Conservation (phyloP, 495 filamentous ascomycete genomes). For the Podospora anserina region DNA sequence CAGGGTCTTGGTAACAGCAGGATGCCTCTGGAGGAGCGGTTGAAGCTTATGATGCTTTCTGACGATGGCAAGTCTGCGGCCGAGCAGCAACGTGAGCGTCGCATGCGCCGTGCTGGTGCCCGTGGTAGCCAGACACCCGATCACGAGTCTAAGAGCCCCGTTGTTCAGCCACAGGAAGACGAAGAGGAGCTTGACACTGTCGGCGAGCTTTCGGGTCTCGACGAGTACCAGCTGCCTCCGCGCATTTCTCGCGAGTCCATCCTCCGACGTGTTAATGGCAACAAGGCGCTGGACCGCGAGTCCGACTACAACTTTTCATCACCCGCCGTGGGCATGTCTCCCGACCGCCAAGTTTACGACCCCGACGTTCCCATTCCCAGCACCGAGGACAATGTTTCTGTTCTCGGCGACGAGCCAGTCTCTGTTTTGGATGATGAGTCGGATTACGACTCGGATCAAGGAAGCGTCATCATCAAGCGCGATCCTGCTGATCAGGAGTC, state of each 20-base stretch:
- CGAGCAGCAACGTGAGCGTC: conserved; percentile 59
- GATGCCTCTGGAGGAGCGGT: conserved; percentile 77
- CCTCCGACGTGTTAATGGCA: conserved; percentile 77
- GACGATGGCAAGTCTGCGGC: conserved; percentile 54
- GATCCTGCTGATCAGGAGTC: conserved; percentile 59
- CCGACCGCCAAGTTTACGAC: conserved; percentile 58
- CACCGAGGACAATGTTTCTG: conserved; percentile 49
- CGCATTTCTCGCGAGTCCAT: conserved; percentile 93
- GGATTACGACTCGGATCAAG: conserved; percentile 46
- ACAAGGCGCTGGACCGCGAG: conserved; percentile 54
- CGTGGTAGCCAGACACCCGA: conserved; percentile 51
- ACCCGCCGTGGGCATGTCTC: conserved; percentile 50
- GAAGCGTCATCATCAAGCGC: conserved; percentile 65
- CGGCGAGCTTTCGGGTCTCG: conserved; percentile 52
- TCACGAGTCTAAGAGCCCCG: conserved; percentile 41
- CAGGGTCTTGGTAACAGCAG: conserved; percentile 62
- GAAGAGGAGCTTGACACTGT: conserved; percentile 46
- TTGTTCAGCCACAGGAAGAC: conserved; percentile 35
- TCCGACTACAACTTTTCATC: conserved; percentile 64
- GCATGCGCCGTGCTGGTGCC: conserved; percentile 54
- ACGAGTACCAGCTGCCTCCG: conserved; percentile 62
- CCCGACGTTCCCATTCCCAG: conserved; percentile 85
- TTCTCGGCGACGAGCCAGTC: conserved; percentile 46
- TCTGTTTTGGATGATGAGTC: conserved; percentile 46
- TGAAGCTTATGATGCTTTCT: conserved; percentile 77